phyloP scores from a whole-genome alignment of 441 rosid genomes.

The Jatropha multifida region DNA sequence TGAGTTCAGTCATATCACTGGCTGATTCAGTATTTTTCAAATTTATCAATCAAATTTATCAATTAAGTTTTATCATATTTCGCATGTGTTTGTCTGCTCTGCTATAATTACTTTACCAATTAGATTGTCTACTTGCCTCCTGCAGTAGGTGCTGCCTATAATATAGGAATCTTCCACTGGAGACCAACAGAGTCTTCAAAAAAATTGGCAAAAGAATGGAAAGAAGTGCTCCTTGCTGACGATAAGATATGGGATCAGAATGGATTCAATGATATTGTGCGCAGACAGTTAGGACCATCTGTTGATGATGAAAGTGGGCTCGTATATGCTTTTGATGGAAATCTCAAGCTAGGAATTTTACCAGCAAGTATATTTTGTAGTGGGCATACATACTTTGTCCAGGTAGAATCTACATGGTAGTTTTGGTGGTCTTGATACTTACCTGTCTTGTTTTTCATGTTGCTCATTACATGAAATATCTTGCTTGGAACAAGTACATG shows the following conservation, averaged over 20 bases:
- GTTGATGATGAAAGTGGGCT: constrained; percentile 78
- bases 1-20: background rate
- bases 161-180: constrained; percentile 98
- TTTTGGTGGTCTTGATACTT: constrained; percentile 14
- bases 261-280: constrained; percentile 87
- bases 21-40: background rate
- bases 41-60: no score
- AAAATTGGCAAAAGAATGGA: constrained; percentile 91
- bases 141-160: constrained; percentile 88
- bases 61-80: background rate
- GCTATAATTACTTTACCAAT: background rate
- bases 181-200: constrained; percentile 84
- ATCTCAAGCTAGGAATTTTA: constrained; percentile 86
- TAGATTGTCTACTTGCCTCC: constrained; percentile 24
- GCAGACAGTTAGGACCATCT: constrained; percentile 88
- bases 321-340: constrained; percentile 91
- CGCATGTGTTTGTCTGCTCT: background rate
- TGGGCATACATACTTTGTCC: constrained; percentile 96
- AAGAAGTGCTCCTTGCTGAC: constrained; percentile 80
- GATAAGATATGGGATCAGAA: constrained; percentile 99
- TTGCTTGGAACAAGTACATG: constrained; percentile 13
- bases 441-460: background rate
- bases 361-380: constrained; percentile 97
- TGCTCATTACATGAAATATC: constrained; percentile 8
- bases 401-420: constrained; percentile 48